These are phyloP conservation scores for Phanerochaete carnosa DNA, from an alignment of 768 basidiomycete genomes.

Conservation along the genomic window DNA sequence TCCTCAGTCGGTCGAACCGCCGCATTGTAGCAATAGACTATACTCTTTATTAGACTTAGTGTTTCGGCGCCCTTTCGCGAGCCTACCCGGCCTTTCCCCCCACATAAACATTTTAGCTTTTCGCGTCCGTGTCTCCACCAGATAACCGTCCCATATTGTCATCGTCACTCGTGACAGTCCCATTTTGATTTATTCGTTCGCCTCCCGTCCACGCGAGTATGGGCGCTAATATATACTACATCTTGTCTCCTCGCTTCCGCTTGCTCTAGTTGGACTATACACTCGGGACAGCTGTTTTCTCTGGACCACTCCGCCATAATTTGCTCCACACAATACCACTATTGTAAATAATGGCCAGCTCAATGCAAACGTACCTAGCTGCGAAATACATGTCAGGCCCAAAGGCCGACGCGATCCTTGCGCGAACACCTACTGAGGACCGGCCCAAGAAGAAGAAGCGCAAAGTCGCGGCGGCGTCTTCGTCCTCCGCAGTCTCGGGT, in stretches of 20 bases:
- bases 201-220: not conserved
- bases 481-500: slow-evolving; percentile 23
- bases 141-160: not conserved
- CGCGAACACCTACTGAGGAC: slow-evolving; percentile 46
- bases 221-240: not conserved
- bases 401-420: slow-evolving; percentile 92
- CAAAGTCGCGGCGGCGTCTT: slow-evolving; percentile 23
- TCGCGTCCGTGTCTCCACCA: not conserved
- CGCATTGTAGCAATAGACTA: not conserved
- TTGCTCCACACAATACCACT: not conserved
- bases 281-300: not conserved
- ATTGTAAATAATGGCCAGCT: slow-evolving; percentile 5
- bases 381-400: slow-evolving; percentile 95
- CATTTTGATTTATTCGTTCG: not conserved
- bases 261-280: not conserved
- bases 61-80: not conserved
- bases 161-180: not conserved
- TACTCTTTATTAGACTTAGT: not conserved
- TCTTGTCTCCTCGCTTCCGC: not conserved
- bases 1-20: not conserved
- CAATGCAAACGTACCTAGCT: slow-evolving; percentile 80
- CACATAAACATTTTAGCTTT: not conserved
- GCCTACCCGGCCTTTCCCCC: not conserved
- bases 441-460: slow-evolving; percentile 75
- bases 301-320: not conserved